A percentile compares a stretch with the other conserved stretches of the same genome.
Evolutionary conservation across 768 basidiomycete genomes (phyloP).

Genomic region (Pleurotus sapidus): DNA sequence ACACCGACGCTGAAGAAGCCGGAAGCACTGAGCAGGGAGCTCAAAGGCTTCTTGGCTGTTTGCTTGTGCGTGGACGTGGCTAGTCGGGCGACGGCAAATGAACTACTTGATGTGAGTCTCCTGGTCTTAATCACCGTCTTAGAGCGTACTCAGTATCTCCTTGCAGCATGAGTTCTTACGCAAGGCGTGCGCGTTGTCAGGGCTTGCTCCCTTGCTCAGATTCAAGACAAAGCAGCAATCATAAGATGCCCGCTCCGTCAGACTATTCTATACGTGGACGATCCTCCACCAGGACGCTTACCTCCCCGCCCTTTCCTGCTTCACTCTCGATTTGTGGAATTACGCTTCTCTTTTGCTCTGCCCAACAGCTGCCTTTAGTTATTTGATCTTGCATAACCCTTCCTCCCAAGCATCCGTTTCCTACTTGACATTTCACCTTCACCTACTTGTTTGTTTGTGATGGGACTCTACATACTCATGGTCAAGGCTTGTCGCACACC

Average conservation of each 20-base stretch:
- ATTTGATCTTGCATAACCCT: conserved; percentile 3
- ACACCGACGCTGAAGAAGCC: conserved; percentile 98
- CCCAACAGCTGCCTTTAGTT: conserved; percentile 1
- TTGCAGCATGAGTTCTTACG: conserved; percentile 89
- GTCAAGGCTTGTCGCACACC: too few relatives aligned
- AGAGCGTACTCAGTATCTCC: neutral
- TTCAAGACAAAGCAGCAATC: conserved; percentile 68
- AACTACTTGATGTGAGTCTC: conserved; percentile 72
- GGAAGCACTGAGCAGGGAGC: conserved; percentile 84
- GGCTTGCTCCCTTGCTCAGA: conserved; percentile 82
- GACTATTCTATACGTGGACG: neutral
- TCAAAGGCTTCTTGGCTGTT: conserved; percentile 97
- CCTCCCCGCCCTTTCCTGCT: conserved; percentile 5
- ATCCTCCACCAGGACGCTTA: conserved; percentile 11
- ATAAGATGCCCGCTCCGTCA: conserved; percentile 21
- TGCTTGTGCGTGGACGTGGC: conserved; percentile 96
- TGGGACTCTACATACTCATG: neutral
- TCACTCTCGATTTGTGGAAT: neutral
- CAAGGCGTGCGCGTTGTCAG: conserved; percentile 80
- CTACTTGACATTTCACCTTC: neutral
- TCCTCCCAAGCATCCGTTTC: neutral
- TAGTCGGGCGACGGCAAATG: conserved; percentile 86
- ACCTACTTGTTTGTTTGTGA: neutral
- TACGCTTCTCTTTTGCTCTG: conserved; percentile 1
- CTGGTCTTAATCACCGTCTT: neutral